These are phyloP conservation scores for Globisporangium barbulae DNA, from an alignment of 352 stramenopile genomes.

Conservation along the genomic window DNA sequence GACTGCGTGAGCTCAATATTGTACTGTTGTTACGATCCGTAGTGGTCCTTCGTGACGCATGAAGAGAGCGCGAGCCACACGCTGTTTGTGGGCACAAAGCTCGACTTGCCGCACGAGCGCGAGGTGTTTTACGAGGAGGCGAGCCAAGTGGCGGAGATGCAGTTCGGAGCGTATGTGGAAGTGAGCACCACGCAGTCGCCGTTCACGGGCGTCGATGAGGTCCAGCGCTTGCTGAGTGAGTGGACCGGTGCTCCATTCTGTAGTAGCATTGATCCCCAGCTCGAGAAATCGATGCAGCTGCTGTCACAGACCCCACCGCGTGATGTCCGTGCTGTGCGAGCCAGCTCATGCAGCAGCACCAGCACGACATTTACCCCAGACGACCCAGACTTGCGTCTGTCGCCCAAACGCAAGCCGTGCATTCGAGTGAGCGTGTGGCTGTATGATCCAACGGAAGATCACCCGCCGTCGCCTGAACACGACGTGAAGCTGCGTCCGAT, in stretches of 20 bases:
- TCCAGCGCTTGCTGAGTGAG: constrained; percentile 18
- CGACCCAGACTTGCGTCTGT: constrained; percentile 14
- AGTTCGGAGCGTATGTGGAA: constrained; percentile 63
- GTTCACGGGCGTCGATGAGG: constrained; percentile 24
- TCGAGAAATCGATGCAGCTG: constrained; percentile 5
- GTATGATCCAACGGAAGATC: constrained; percentile 57
- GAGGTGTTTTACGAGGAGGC: constrained; percentile 36
- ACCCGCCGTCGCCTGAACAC: constrained; percentile 22
- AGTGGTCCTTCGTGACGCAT: constrained; percentile 38
- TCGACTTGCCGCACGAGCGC: constrained; percentile 34
- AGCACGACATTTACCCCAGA: background rate
- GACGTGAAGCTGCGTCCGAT: constrained; percentile 76
- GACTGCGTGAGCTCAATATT: background rate
- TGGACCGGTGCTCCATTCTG: constrained; percentile 22
- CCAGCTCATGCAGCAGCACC: constrained; percentile 7
- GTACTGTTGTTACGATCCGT: background rate
- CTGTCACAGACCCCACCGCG: background rate
- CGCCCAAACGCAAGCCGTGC: constrained; percentile 22
- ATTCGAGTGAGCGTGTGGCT: constrained; percentile 54
- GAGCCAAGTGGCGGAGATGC: constrained; percentile 37
- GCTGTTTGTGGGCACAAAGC: constrained; percentile 55
- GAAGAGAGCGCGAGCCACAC: constrained; percentile 12
- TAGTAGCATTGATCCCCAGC: constrained; percentile 15
- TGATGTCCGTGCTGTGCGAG: background rate
- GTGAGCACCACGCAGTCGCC: constrained; percentile 25